Conservation (phyloP, 805 yeast species). For the Candida coquimbonensis region DNA sequence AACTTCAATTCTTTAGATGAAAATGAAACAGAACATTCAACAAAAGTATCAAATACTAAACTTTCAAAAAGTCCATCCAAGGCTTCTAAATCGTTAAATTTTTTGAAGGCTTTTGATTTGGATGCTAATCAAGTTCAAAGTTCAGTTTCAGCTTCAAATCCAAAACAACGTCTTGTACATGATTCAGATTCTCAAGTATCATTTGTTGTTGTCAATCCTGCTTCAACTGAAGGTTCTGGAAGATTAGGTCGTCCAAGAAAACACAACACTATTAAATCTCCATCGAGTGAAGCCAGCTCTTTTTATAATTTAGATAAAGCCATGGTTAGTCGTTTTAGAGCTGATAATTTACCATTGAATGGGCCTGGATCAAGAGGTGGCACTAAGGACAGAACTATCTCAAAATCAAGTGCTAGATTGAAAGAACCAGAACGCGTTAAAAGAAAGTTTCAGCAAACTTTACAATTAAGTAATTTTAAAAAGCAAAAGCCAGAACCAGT, state of each 20-base stretch:
- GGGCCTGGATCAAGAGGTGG: conserved; percentile 25
- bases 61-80: no score
- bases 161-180: conserved; percentile 19
- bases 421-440: background rate
- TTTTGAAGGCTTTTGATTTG: background rate
- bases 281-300: conserved; percentile 6
- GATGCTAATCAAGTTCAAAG: background rate
- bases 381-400: conserved; percentile 8
- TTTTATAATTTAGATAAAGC: conserved; percentile 18
- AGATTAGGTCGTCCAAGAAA: conserved; percentile 24
- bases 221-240: conserved; percentile 17
- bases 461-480: conserved; percentile 6
- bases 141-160: conserved; percentile 5
- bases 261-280: background rate
- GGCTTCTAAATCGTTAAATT: background rate
- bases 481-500: background rate
- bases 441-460: conserved; percentile 6
- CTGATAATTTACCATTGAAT: conserved; percentile 18
- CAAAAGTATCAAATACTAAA: background rate
- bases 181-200: conserved; percentile 18
- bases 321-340: conserved; percentile 19
- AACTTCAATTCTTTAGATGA: conserved; percentile 15
- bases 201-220: conserved; percentile 24
- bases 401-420: no score
- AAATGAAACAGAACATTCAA: background rate